phyloP scores from a whole-genome alignment of 352 stramenopile species.

The Phytophthora meadii region DNA sequence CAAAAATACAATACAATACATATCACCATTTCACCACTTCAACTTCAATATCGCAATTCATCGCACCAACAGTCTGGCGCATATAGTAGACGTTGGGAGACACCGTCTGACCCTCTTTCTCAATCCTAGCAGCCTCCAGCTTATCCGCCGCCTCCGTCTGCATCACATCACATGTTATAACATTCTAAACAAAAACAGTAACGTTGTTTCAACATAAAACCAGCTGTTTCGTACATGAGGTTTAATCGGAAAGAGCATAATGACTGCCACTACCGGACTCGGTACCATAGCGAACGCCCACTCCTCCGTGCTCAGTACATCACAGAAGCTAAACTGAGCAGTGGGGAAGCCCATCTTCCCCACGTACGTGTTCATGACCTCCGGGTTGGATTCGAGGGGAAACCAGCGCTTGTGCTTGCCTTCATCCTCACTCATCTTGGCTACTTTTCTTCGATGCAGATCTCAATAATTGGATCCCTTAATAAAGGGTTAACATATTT shows the following conservation, averaged over 20 bases:
- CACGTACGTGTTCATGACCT: slow-evolving; percentile 96
- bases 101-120: slow-evolving; percentile 74
- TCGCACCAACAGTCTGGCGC: slow-evolving; percentile 94
- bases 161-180: slow-evolving; percentile 12
- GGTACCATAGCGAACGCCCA: slow-evolving; percentile 98
- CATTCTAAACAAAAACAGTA: background rate
- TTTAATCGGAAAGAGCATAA: slow-evolving; percentile 97
- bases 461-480: too few species aligned
- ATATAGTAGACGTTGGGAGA: slow-evolving; percentile 89
- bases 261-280: slow-evolving; percentile 90
- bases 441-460: background rate
- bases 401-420: slow-evolving; percentile 82
- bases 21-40: slow-evolving; percentile 2
- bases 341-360: slow-evolving; percentile 94
- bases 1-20: slow-evolving; percentile 5
- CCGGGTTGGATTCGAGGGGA: slow-evolving; percentile 95
- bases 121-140: slow-evolving; percentile 74
- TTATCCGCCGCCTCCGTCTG: slow-evolving; percentile 82
- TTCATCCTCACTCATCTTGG: slow-evolving; percentile 50
- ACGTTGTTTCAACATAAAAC: slow-evolving; percentile 19
- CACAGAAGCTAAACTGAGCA: slow-evolving; percentile 86
- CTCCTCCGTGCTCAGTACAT: slow-evolving; percentile 96
- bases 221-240: slow-evolving; percentile 51
- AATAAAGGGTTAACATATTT: too few species aligned
- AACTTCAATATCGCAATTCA: slow-evolving; percentile 6